These are phyloP conservation scores for Grigorovia yakushimaensis DNA, from an alignment of 805 yeast species.

Conservation along the genomic window DNA sequence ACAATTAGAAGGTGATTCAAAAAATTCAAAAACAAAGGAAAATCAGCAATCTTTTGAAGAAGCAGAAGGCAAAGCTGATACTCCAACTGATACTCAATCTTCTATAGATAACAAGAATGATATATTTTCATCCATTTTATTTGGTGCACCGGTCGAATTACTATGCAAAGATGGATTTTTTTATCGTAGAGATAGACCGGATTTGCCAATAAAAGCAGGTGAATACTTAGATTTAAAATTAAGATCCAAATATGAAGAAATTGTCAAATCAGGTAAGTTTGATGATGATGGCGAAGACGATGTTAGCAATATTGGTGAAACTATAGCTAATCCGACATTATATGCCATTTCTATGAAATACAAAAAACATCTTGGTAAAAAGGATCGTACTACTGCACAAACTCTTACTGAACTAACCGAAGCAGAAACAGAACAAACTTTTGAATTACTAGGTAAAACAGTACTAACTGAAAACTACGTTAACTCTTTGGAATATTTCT, in stretches of 20 bases:
- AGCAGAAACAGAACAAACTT: conserved; percentile 22
- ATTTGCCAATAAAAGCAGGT: conserved; percentile 25
- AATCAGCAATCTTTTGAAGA: background rate
- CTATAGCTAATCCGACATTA: background rate
- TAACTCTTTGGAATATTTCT: conserved; percentile 27
- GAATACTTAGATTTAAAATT: conserved; percentile 25
- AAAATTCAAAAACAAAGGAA: background rate
- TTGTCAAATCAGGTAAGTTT: conserved; percentile 5
- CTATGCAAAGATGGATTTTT: conserved; percentile 26
- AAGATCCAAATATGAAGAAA: conserved; percentile 23
- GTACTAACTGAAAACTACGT: conserved; percentile 28
- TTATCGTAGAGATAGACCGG: conserved; percentile 19
- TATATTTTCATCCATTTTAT: conserved; percentile 8
- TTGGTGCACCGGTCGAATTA: conserved; percentile 25
- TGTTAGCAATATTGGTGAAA: background rate
- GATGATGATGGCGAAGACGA: background rate
- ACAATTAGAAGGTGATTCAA: background rate
- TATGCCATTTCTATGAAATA: background rate
- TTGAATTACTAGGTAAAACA: conserved; percentile 18
- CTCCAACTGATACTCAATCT: background rate
- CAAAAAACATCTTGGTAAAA: conserved; percentile 9
- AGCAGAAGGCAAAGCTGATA: too few species aligned
- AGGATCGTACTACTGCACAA: conserved; percentile 25
- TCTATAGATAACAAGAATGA: conserved; percentile 3
- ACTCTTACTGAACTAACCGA: conserved; percentile 22